phyloP scores from a whole-genome alignment of 257 asterid species.

The Cruciata laevipes region DNA sequence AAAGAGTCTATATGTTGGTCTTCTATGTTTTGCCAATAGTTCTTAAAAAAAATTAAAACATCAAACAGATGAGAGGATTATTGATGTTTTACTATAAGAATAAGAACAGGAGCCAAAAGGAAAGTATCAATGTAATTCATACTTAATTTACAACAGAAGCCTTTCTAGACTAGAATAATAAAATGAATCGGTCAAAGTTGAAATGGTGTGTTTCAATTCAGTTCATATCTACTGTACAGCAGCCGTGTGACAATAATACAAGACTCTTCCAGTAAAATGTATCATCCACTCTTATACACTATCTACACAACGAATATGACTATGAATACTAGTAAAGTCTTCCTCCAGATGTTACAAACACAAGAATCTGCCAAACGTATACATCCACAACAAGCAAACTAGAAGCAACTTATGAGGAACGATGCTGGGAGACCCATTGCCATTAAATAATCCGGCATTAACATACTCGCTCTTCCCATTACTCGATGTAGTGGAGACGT shows the following conservation, averaged over 20 bases:
- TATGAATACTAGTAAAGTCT: not conserved
- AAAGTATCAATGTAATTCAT: too few relatives aligned
- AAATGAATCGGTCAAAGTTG: not conserved
- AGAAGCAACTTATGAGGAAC: slow-evolving; percentile 24
- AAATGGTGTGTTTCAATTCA: not conserved
- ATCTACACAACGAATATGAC: slow-evolving; percentile 7
- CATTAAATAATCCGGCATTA: slow-evolving; percentile 49
- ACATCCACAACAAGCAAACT: slow-evolving; percentile 37
- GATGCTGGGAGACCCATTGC: slow-evolving; percentile 20
- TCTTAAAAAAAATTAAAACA: too few relatives aligned
- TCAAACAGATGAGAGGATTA: too few relatives aligned
- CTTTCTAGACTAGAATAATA: not conserved
- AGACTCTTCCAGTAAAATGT: slow-evolving; percentile 1
- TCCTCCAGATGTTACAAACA: slow-evolving; percentile 32
- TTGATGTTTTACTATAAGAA: too few relatives aligned
- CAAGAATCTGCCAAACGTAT: slow-evolving; percentile 30
- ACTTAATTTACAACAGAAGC: not conserved
- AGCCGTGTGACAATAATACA: not conserved
- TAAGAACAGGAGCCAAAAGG: too few relatives aligned
- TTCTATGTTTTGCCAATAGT: too few relatives aligned
- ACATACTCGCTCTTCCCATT: slow-evolving; percentile 69
- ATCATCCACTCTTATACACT: not conserved
- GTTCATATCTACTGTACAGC: not conserved
- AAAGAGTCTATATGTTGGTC: not conserved
- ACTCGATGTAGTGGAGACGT: slow-evolving; percentile 55